phyloP scores from a whole-genome alignment of 257 asterid species.

The Nicotiana tomentosiformis region DNA sequence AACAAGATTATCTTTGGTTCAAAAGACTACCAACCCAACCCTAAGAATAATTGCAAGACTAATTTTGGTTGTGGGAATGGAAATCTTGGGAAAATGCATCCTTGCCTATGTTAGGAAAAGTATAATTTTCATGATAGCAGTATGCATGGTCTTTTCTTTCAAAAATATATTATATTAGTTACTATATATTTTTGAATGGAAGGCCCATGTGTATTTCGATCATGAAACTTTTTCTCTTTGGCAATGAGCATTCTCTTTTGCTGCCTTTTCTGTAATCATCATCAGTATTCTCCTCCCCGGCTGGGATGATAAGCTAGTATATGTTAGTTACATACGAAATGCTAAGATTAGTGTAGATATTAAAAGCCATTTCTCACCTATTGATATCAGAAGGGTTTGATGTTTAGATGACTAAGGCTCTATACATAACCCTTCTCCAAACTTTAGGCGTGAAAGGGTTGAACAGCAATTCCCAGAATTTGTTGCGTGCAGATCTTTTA shows the following conservation, averaged over 20 bases:
- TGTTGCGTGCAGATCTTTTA: neutral
- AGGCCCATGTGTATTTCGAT: constrained; percentile 11
- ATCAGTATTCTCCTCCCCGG: neutral
- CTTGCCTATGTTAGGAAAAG: constrained; percentile 7
- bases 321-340: neutral
- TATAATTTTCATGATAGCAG: constrained; percentile 1
- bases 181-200: constrained; percentile 24
- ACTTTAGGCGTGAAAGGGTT: neutral
- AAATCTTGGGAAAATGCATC: neutral
- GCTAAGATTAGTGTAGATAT: neutral
- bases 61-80: neutral
- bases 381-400: neutral
- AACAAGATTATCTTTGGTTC: neutral
- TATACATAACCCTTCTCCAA: neutral
- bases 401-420: neutral
- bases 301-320: neutral
- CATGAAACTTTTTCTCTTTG: constrained; percentile 3
- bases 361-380: neutral
- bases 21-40: neutral
- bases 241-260: neutral
- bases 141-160: constrained; percentile 15
- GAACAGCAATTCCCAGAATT: neutral
- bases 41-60: neutral
- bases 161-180: constrained; percentile 4
- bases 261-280: neutral